These are phyloP conservation scores for Orbilia quercus DNA, from an alignment of 2,329 filamentous ascomycete genomes.

Conservation along the genomic window DNA sequence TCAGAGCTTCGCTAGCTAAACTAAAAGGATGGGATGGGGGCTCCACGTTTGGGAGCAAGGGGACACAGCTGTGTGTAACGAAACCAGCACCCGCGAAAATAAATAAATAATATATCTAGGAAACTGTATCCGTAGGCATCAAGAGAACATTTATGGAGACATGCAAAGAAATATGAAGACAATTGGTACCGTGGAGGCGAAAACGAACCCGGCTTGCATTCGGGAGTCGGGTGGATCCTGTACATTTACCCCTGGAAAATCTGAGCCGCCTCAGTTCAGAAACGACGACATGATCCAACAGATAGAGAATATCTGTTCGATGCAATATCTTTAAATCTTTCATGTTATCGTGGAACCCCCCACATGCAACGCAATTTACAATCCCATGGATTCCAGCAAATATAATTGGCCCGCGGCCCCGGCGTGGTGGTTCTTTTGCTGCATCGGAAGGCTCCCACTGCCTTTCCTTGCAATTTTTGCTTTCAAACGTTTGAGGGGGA, in stretches of 20 bases:
- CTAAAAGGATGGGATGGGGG: too few relatives aligned
- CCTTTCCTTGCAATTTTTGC: conserved; percentile 34
- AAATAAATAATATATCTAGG: conserved; percentile 12
- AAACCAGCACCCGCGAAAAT: neutral
- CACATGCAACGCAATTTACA: conserved; percentile 39
- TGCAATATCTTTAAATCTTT: too few relatives aligned
- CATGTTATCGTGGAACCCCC: conserved; percentile 21
- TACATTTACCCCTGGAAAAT: conserved; percentile 26
- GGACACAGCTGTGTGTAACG: conserved; percentile 35
- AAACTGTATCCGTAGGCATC: neutral
- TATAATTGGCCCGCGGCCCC: conserved; percentile 1
- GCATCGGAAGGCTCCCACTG: neutral
- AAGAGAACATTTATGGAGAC: conserved; percentile 6
- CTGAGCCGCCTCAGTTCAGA: conserved; percentile 30
- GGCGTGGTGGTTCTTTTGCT: neutral
- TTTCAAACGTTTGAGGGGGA: conserved; percentile 22
- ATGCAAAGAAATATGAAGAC: neutral
- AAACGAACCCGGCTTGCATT: neutral
- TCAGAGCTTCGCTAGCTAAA: neutral
- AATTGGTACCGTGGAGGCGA: neutral
- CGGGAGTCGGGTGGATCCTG: conserved; percentile 6
- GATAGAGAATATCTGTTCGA: too few relatives aligned
- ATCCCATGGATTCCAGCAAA: neutral
- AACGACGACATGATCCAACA: conserved; percentile 20
- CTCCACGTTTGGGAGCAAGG: too few relatives aligned